These are phyloP conservation scores for Aleurites moluccanus DNA, from an alignment of 441 rosid species.

Conservation along the genomic window DNA sequence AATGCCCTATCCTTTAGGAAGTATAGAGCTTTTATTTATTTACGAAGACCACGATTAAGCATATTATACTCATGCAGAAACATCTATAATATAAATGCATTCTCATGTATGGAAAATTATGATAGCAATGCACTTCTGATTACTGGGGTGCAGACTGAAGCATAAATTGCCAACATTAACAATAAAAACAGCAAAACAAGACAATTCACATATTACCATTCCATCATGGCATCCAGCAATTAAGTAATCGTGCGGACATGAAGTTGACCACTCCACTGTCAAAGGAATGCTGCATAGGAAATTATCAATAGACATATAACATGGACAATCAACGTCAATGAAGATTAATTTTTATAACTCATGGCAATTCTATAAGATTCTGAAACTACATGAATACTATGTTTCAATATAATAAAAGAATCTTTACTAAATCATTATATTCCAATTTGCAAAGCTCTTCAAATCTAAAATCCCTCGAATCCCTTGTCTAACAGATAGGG, in stretches of 20 bases:
- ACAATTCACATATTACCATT: slow-evolving; percentile 44
- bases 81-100: neutral
- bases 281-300: slow-evolving; percentile 58
- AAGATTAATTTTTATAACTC: neutral
- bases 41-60: neutral
- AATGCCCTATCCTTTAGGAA: neutral
- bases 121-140: neutral
- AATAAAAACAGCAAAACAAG: slow-evolving; percentile 15
- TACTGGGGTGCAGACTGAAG: slow-evolving; percentile 9
- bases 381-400: slow-evolving; percentile 1
- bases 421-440: neutral
- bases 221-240: slow-evolving; percentile 98
- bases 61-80: neutral
- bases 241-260: slow-evolving; percentile 61
- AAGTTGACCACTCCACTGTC: slow-evolving; percentile 88
- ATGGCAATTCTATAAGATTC: neutral
- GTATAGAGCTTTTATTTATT: neutral
- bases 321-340: neutral
- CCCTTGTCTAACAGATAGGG: too few species aligned
- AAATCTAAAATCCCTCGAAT: too few species aligned
- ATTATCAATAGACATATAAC: slow-evolving; percentile 21
- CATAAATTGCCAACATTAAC: slow-evolving; percentile 7
- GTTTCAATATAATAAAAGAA: neutral
- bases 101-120: neutral
- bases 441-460: too few species aligned